Conservation (phyloP, 805 yeast genomes). For the Yamadazyma scolyti region DNA sequence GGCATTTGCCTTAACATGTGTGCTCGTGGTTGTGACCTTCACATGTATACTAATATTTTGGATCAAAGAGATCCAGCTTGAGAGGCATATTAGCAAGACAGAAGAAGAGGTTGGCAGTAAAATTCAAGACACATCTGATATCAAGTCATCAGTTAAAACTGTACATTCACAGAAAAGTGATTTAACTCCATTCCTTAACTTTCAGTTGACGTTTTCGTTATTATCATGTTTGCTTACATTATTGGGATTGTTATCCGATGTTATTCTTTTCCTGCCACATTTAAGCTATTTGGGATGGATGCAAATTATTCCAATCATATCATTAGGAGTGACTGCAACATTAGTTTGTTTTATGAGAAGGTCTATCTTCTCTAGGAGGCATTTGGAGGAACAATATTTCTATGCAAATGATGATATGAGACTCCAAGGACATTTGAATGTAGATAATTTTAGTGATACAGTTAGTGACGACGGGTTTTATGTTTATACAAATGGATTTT, state of each 20-base stretch:
- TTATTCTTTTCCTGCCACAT: conserved; percentile 71
- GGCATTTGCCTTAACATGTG: conserved; percentile 28
- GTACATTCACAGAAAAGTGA: conserved; percentile 10
- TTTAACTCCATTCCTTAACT: conserved; percentile 38
- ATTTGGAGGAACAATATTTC: conserved; percentile 28
- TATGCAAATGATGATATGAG: conserved; percentile 34
- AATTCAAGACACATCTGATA: neutral
- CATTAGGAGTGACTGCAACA: conserved; percentile 61
- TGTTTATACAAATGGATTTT: conserved; percentile 41
- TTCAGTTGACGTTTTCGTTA: conserved; percentile 55
- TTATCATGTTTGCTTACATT: conserved; percentile 68
- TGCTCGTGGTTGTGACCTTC: conserved; percentile 8
- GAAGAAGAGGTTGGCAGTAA: neutral
- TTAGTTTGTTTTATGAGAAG: conserved; percentile 71
- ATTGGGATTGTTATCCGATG: conserved; percentile 77
- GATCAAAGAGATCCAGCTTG: conserved; percentile 2
- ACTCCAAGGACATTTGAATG: conserved; percentile 15
- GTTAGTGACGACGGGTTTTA: conserved; percentile 42
- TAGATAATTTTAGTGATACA: conserved; percentile 15
- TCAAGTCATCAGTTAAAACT: too few relatives aligned
- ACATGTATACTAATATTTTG: conserved; percentile 1
- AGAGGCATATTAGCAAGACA: conserved; percentile 2
- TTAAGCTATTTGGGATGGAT: conserved; percentile 86
- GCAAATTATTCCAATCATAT: conserved; percentile 62
- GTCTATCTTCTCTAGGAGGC: conserved; percentile 50